Percentiles rank a stretch among this genome's conserved stretches.
These are phyloP conservation scores for Fusarium burgessii DNA, from an alignment of 2,329 filamentous ascomycete genomes.

Conservation along the genomic window DNA sequence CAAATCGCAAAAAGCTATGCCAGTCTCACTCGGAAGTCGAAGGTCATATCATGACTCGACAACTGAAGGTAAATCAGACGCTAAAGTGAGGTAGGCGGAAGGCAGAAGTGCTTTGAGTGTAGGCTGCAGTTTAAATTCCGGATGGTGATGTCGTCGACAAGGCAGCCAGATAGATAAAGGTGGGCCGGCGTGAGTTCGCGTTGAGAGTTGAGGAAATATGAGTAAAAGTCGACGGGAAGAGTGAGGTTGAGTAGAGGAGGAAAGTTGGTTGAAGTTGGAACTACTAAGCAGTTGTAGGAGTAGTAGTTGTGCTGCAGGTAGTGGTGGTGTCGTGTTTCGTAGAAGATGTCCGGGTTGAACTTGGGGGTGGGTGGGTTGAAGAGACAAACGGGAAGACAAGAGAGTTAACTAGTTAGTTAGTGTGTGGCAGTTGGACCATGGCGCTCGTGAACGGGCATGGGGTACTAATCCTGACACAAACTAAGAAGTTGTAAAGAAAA, in stretches of 20 bases:
- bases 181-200: constrained; percentile 8
- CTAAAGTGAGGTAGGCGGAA: constrained; percentile 37
- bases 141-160: constrained; percentile 30
- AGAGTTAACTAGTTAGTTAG: constrained; percentile 19
- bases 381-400: constrained; percentile 30
- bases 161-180: constrained; percentile 30
- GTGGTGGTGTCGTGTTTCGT: constrained; percentile 35
- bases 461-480: constrained; percentile 37
- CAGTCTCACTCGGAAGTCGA: constrained; percentile 44
- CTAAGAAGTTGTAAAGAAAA: constrained; percentile 24
- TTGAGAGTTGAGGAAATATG: constrained; percentile 18
- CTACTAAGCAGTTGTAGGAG: constrained; percentile 30
- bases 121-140: constrained; percentile 34
- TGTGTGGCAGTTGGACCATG: constrained; percentile 46
- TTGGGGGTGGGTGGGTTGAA: constrained; percentile 38
- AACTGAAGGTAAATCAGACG: constrained; percentile 25
- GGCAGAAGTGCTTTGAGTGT: constrained; percentile 8
- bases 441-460: constrained; percentile 33
- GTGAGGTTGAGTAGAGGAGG: constrained; percentile 13
- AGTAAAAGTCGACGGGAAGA: background rate
- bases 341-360: constrained; percentile 29
- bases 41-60: constrained; percentile 49
- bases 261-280: constrained; percentile 30
- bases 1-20: constrained; percentile 45
- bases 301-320: constrained; percentile 22